Base-by-base conservation (phyloP, 495 filamentous ascomycete species). In the Aspergillus asperescens region DNA sequence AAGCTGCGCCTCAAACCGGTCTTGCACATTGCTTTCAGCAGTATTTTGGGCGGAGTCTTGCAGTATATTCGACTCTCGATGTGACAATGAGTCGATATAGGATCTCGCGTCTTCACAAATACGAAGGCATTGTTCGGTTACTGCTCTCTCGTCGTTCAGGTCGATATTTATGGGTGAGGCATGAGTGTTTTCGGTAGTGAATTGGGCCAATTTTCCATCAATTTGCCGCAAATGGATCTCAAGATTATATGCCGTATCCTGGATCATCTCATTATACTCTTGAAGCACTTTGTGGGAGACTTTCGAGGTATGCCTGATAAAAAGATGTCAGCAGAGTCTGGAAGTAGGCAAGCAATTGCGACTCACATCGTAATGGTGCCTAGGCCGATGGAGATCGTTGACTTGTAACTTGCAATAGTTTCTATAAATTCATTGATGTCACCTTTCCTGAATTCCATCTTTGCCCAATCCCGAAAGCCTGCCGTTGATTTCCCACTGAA, bases 361-460 rank as follows among this genome's bases (percentile, higher is more conserved):
- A 56, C 53, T 46, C 15, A 56, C 53, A 56, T 50, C 19, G 38
- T 50, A 22, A 56, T 56, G 22, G 39, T 46, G 5, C 53, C 53
- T n/a, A 56, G 12, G 2, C 53, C 53, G n/a, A 56, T 19, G 0
- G 46, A 37, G 12, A 56, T 56, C 0, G 53, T 56, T 12, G 53
- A 56, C 27, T 56, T 56, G 45, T 56, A 56, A 0, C 53, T 39
- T 13, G 53, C 46, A 19, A 56, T 29, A 31, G 28, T 40, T 0
- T 56, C 53, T 29, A 56, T 56, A 32, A 56, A 56, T 24, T 46
- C 53, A n/a, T 56, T 56, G 23, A 56, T 56, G 19, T 56, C 53
- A 12, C 53, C 53, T 47, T n/a, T 25, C 53, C 44, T 56, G 31
- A 56, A 56, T 28, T 56, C 53, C 53, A 56, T 45, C 32, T 46